Base-by-base conservation (phyloP, 1,139 yeast genomes). In the Yamadazyma atlantica region DNA sequence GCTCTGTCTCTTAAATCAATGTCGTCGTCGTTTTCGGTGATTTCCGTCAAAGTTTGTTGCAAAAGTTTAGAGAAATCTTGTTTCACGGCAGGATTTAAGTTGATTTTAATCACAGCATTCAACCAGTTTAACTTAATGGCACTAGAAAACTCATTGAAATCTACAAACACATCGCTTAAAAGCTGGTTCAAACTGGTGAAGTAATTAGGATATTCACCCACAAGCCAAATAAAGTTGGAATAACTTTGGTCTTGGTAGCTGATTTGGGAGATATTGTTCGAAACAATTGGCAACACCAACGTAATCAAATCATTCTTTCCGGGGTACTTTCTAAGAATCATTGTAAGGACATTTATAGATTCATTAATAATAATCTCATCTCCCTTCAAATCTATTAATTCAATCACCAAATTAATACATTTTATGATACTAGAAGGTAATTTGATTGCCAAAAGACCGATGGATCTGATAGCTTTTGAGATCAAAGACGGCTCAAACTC, bases 1-100 rank as follows among this genome's bases (percentile, higher is more conserved):
- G 97, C 97, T 63, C 92, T 80, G 62, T 92, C 98, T 54, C 97
- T 78, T 29, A 92, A 86, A 60, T 92, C 98, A 2, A 96, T 85
- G 58, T 89, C 89, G 50, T 88, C 95, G 42, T 89, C 77, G 42
- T 82, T 80, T 41, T 81, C 80, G 1, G 96, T 88, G 10, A 95
- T 88, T 40, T 80, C 67, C 50, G 85, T 88, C 47, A 92, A 71
- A 3, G 87, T 75, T 34, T 71, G 73, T 58, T 90, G 96, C 46
- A 92, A 73, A 23, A 81, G 60, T 13, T 66, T 69, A 10, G 73
- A 58, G 41, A 56, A 64, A n/a, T 44, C 46, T 24, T 51, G 47
- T 23, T 48, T 42, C 14, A 45, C 44, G 17, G 42, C 61, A 56
- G 55, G 36, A 30, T 72, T 68, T 46, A 85, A 64, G 54, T 78